A percentile compares a stretch with the other conserved stretches of the same genome.
These are phyloP conservation scores for Penicillium pancosmium DNA, from an alignment of 495 filamentous ascomycete genomes.

Conservation along the genomic window DNA sequence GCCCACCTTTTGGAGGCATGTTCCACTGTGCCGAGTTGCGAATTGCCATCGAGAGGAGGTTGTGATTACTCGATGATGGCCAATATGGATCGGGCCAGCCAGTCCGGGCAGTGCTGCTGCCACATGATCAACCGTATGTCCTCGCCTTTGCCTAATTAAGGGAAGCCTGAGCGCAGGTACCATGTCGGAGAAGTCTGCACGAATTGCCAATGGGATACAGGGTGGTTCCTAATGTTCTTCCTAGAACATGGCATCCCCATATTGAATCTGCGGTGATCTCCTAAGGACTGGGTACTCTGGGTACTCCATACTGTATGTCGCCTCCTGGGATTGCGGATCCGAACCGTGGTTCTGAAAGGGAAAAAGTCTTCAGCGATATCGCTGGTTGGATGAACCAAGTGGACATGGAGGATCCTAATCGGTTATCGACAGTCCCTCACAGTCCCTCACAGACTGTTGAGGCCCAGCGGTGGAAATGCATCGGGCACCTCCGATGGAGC, in stretches of 20 bases:
- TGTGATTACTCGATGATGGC: conserved; percentile 31
- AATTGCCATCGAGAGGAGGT: conserved; percentile 6
- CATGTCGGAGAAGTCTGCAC: not conserved
- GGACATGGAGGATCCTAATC: not conserved
- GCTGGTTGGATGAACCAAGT: conserved; percentile 11
- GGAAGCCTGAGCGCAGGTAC: conserved; percentile 8
- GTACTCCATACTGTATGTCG: not conserved
- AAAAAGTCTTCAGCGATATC: conserved; percentile 1
- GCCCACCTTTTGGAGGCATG: conserved; percentile 11
- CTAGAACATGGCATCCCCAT: too few relatives aligned
- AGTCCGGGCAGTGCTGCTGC: conserved; percentile 12
- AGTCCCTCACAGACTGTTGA: too few relatives aligned
- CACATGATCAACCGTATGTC: conserved; percentile 20
- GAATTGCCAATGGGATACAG: too few relatives aligned
- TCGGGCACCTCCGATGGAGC: conserved; percentile 31
- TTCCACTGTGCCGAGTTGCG: conserved; percentile 16
- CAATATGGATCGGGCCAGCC: conserved; percentile 10
- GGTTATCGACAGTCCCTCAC: conserved; percentile 5
- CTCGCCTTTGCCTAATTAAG: conserved; percentile 24
- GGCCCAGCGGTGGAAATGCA: not conserved
- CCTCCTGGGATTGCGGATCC: conserved; percentile 3
- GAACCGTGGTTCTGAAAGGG: conserved; percentile 19
- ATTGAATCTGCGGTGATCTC: not conserved
- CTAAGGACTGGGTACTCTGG: not conserved
- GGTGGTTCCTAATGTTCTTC: too few relatives aligned